Conservation (phyloP, 495 filamentous ascomycete genomes). For the Podospora comata region DNA sequence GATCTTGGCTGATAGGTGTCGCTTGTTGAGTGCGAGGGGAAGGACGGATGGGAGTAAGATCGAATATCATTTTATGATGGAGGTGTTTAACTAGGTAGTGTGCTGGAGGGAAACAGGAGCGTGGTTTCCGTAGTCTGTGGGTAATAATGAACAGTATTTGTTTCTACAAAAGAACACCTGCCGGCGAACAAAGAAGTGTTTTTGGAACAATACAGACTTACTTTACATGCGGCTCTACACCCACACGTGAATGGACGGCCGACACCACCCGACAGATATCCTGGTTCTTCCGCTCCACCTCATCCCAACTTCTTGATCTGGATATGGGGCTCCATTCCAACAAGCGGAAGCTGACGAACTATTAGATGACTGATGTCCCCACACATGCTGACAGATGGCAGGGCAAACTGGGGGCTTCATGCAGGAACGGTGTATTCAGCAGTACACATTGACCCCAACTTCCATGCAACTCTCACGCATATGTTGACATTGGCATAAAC, state of each 20-base stretch:
- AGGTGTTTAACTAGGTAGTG: slow-evolving; percentile 13
- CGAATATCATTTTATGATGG: slow-evolving; percentile 26
- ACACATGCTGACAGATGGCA: not conserved
- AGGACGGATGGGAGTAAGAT: slow-evolving; percentile 19
- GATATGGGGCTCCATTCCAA: not conserved
- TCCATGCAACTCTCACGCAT: not conserved
- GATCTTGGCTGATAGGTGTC: slow-evolving; percentile 24
- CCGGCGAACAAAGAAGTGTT: no score
- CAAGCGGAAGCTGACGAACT: not conserved
- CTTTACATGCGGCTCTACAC: no score
- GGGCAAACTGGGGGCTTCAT: not conserved
- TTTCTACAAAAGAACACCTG: no score
- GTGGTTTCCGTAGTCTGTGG: no score
- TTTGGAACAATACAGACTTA: no score
- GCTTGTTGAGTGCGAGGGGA: slow-evolving; percentile 19
- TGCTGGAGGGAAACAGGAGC: no score
- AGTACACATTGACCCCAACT: not conserved
- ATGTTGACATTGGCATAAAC: not conserved
- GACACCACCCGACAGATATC: no score
- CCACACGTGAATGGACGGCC: no score
- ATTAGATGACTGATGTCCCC: not conserved
- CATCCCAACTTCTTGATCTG: not conserved
- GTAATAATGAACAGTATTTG: no score
- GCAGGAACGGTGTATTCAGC: not conserved
- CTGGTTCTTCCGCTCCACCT: no score